phyloP scores from a whole-genome alignment of 495 filamentous ascomycete genomes.

The Chaetomium fimeti region DNA sequence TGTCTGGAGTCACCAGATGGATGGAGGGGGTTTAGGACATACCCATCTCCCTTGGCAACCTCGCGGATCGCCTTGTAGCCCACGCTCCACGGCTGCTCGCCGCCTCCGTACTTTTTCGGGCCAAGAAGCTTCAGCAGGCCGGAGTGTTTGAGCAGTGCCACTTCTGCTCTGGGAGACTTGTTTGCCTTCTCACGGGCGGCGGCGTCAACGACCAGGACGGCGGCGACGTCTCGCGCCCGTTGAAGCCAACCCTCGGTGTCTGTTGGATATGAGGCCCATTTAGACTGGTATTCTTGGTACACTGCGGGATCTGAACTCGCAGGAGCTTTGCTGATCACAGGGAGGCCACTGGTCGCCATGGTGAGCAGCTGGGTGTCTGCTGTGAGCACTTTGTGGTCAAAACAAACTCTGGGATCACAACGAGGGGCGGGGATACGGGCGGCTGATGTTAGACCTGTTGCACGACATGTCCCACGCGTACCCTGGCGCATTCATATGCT shows the following conservation, averaged over 20 bases:
- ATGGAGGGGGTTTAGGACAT: constrained; percentile 8
- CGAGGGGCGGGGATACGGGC: neutral
- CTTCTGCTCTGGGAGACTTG: constrained; percentile 56
- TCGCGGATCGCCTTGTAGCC: constrained; percentile 58
- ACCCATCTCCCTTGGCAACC: constrained; percentile 58
- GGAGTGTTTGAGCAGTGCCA: constrained; percentile 56
- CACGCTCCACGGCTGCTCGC: constrained; percentile 56
- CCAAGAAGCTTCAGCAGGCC: constrained; percentile 57
- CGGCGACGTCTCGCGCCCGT: constrained; percentile 53
- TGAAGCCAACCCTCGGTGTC: constrained; percentile 49
- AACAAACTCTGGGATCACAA: neutral
- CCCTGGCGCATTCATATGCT: neutral
- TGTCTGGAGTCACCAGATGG: neutral
- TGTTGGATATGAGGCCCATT: constrained; percentile 48
- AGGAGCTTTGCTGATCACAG: constrained; percentile 23
- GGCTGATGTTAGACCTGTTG: neutral
- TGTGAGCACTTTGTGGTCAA: neutral
- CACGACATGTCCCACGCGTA: neutral
- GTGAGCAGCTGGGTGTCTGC: neutral
- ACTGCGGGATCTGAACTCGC: constrained; percentile 51
- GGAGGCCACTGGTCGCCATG: constrained; percentile 13
- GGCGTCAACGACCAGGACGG: constrained; percentile 54
- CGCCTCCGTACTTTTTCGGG: constrained; percentile 55
- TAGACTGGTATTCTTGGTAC: constrained; percentile 49
- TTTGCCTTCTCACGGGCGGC: constrained; percentile 54